A percentile compares a stretch with the other conserved stretches of the same genome.
Conservation (phyloP, 2,329 filamentous ascomycete species). For the Aspergillus vadensis region DNA sequence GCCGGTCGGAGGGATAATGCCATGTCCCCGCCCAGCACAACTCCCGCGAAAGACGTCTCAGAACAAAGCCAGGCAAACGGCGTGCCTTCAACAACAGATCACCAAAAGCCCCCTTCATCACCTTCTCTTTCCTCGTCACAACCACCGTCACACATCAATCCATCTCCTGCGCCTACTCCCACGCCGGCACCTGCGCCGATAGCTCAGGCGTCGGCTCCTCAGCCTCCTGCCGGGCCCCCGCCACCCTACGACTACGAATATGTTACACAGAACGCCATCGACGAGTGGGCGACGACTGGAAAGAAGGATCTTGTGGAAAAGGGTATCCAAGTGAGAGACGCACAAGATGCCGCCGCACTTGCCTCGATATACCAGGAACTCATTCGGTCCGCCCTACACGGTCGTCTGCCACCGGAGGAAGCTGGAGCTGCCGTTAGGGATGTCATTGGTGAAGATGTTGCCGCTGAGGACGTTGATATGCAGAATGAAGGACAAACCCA, state of each 20-base stretch:
- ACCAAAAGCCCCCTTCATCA: slow-evolving; percentile 22
- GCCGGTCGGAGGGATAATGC: slow-evolving; percentile 32
- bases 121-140: slow-evolving; percentile 16
- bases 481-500: slow-evolving; percentile 48
- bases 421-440: slow-evolving; percentile 73
- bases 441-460: slow-evolving; percentile 63
- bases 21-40: slow-evolving; percentile 35
- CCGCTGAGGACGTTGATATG: slow-evolving; percentile 50
- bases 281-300: slow-evolving; percentile 68
- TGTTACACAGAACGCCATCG: slow-evolving; percentile 69
- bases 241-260: slow-evolving; percentile 69
- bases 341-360: slow-evolving; percentile 69
- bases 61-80: slow-evolving; percentile 36
- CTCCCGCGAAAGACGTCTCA: slow-evolving; percentile 30
- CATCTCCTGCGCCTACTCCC: slow-evolving; percentile 21
- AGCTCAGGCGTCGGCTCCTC: slow-evolving; percentile 16
- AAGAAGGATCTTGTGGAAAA: slow-evolving; percentile 67
- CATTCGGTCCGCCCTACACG: slow-evolving; percentile 71
- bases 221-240: slow-evolving; percentile 26
- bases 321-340: slow-evolving; percentile 64
- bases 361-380: slow-evolving; percentile 82
- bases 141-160: slow-evolving; percentile 22
- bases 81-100: slow-evolving; percentile 20
- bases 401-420: slow-evolving; percentile 65
- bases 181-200: slow-evolving; percentile 7